Evolutionary conservation across 495 filamentous ascomycete species (phyloP), one percentile per base, ranked within the genome.

Genomic region (Daldinia loculata): DNA sequence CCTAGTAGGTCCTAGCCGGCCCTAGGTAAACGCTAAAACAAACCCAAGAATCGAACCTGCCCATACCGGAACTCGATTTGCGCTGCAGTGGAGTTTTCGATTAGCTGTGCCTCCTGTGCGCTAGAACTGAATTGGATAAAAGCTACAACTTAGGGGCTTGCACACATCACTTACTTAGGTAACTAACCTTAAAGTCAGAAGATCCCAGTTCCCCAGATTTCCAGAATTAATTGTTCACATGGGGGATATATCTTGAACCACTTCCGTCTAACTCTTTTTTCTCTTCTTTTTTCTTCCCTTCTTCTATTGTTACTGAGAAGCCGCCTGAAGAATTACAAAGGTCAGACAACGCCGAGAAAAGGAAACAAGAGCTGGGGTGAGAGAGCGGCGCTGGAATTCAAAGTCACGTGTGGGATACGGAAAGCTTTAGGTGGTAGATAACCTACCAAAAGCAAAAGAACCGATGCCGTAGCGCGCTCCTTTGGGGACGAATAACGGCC

Each of bases 181-280:
- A n/a, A n/a, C n/a, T n/a, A 71, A 66, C 74, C 64, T 71, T 74
- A 76, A 76, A 67, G 57, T 22, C 55, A 61, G 64, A 71, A 56
- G 48, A 66, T 71, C 69, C 43, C 61, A 51, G 48, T 66, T 71
- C 69, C 72, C 72, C 72, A 68, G 63, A 61, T 63, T 67, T 27
- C 56, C 27, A 51, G 55, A 63, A 70, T 56, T 55, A 45, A 39
- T 9, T 53, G 56, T 30, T 7, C 7, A 27, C 14, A 19, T 57
- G 38, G 48, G 57, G 12, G 53, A 66, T 59, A 50, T 19, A 36
- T 55, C 29, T 63, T 36, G 41, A 56, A 45, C 32, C 38, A 41
- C 34, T 55, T 56, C 29, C 29, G 50, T 50, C 43, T n/a, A 24
- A n/a, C 50, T 27, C 14, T 52, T n/a, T 22, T 27, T 22, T n/a